Conservation (phyloP, 345 rosid species). For the Eucalyptus pumila region DNA sequence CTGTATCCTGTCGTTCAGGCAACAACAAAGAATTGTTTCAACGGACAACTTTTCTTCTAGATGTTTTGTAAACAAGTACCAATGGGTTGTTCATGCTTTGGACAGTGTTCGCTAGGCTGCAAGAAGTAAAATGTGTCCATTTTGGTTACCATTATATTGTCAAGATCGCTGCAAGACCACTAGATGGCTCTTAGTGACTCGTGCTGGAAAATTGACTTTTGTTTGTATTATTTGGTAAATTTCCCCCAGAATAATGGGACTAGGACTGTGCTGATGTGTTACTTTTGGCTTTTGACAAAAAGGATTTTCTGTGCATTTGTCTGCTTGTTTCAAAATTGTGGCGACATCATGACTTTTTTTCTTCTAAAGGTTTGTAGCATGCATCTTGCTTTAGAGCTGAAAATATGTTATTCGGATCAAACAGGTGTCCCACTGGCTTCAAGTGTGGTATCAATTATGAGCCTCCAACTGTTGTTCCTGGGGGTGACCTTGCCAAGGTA, state of each 20-base stretch:
- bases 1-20: background rate
- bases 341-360: background rate
- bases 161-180: background rate
- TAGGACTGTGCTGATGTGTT: background rate
- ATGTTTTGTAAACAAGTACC: background rate
- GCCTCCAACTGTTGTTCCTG: conserved; percentile 57
- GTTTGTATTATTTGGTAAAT: background rate
- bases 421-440: conserved; percentile 64
- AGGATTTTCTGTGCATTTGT: background rate
- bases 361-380: background rate
- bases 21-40: background rate
- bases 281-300: background rate
- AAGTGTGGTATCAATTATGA: conserved; percentile 62
- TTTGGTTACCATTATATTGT: background rate
- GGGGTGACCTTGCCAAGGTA: conserved; percentile 59
- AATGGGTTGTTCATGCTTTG: background rate
- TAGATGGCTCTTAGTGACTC: background rate
- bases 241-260: background rate
- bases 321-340: background rate
- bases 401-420: background rate
- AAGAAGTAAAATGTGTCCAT: background rate
- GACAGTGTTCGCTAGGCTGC: background rate
- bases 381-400: background rate
- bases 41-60: background rate
- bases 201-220: background rate